Percentiles rank a stretch among this genome's conserved stretches.
These are phyloP conservation scores for Pulveroboletus ravenelii DNA, from an alignment of 768 basidiomycete genomes.

Conservation along the genomic window DNA sequence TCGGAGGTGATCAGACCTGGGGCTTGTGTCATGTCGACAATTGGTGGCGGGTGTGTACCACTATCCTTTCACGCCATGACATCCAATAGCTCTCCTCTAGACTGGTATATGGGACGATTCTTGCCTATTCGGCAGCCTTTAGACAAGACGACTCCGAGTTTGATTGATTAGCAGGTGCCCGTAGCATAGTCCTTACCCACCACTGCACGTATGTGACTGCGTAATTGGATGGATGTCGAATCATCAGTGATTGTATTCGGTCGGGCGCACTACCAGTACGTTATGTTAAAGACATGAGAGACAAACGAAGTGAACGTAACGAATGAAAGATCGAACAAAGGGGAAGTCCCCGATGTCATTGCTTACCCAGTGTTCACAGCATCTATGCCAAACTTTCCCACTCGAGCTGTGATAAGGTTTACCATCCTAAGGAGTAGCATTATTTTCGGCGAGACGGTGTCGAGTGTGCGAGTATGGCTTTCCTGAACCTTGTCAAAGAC, in stretches of 20 bases:
- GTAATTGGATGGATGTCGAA: conserved; percentile 7
- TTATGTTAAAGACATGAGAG: neutral
- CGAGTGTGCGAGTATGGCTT: conserved; percentile 17
- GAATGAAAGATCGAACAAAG: neutral
- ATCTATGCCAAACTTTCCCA: conserved; percentile 19
- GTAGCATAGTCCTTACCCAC: neutral
- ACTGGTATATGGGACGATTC: conserved; percentile 85
- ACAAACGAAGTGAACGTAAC: neutral
- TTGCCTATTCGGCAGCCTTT: conserved; percentile 83
- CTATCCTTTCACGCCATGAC: neutral
- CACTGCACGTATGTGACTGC: conserved; percentile 16
- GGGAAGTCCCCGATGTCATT: neutral
- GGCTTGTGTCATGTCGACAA: conserved; percentile 91
- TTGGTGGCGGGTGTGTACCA: conserved; percentile 71
- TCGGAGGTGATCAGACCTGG: conserved; percentile 79
- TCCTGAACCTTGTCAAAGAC: conserved; percentile 22
- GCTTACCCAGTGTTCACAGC: conserved; percentile 4
- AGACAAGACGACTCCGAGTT: conserved; percentile 79
- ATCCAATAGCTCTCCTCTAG: conserved; percentile 30
- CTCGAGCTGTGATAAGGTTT: conserved; percentile 25
- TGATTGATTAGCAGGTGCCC: conserved; percentile 37
- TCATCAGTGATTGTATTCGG: neutral
- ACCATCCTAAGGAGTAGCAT: conserved; percentile 28
- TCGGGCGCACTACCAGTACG: neutral
- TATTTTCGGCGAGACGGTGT: conserved; percentile 26